Base-by-base conservation (phyloP, 768 basidiomycete genomes). In the Cystoderma amianthinum region DNA sequence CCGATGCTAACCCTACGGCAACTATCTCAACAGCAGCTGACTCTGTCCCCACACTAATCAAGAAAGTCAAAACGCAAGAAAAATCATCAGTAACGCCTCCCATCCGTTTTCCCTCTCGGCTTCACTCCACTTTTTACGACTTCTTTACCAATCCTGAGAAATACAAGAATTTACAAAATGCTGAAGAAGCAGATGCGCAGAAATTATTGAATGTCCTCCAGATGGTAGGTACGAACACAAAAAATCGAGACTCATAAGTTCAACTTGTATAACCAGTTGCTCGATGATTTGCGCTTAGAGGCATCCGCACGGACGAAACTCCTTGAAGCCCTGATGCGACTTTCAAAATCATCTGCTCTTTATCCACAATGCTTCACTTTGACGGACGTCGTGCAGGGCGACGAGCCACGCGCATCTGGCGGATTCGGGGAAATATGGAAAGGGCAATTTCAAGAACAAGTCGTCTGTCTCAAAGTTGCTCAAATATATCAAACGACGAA, bases 361-460 rank as follows among this genome's bases (percentile, higher is more conserved):
- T 38, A 23, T 16, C 37, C 37, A 4, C 17, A 21, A 2, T 38
- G 37, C 21, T 38, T 19, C 23, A 38, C 37, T 18, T 16, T 38
- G 7, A 18, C 11, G n/a, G 21, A 16, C 13, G 21, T 38, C 13
- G 12, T 13, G 2, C 16, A 21, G 13, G 37, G 21, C 2, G 37
- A 38, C 10, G 7, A 15, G n/a, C 21, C 37, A 1, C 12, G 18
- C 16, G 37, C 37, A 13, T 15, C 18, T n/a, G 37, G 37, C 7
- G 13, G 21, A 15, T 38, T 38, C 23, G 37, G 37, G 16, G 37
- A 38, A 12, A 38, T 38, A 18, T 38, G 37, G 37, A 38, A 38
- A 23, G 37, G 37, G n/a, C 16, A 23, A 18, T 38, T 19, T 16
- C 17, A 21, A 13, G 37, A 10, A 2, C 37, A 38, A 18, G 12